Base-by-base conservation (phyloP, 345 rosid genomes). In the Noccaea caerulescens region DNA sequence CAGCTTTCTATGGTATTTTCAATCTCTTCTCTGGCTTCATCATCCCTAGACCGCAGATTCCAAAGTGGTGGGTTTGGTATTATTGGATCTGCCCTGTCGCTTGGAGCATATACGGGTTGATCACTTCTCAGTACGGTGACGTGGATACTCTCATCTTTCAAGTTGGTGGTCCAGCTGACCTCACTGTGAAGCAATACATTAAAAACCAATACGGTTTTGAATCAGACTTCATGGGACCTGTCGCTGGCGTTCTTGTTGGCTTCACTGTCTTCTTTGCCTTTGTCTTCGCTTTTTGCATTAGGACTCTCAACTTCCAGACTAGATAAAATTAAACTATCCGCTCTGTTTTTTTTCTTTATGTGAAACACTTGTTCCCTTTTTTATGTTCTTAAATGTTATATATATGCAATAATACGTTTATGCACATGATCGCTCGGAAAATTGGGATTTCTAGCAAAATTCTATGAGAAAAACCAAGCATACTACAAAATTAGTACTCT, bases 21-120 rank as follows among this genome's bases (percentile, higher is more conserved):
- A 88, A 85, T 51, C 86, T 93, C 42, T 93, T 90, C 86, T 88
- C 90, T 0, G 96, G 98, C 11, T 92, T 92, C 82, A 88, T 88
- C 68, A 85, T 92, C 51, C 91, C 91, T 7, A 87, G 90, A 83
- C 95, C 98, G 6, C 90, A 56, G 66, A 90, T 90, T 32, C 98
- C 93, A 1, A 84, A 81, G 72, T 90, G 93, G 95, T 92, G 98
- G 93, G 57, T 87, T 0, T 92, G 98, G 97, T 92, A 87, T 75
- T 92, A 88, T 68, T 92, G 92, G 95, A 83, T 92, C 3, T 90
- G 88, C 82, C 98, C 82, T 0, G 77, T 84, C 12, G 97, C 96
- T 14, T 90, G 98, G 98, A 87, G 88, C 0, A 83, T 85, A 32
- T 85, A 87, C 3, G 90, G 92, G 1, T 66, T 84, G 77, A 81